Conservation (phyloP, 2,329 filamentous ascomycete species). For the Colletotrichum sp. region DNA sequence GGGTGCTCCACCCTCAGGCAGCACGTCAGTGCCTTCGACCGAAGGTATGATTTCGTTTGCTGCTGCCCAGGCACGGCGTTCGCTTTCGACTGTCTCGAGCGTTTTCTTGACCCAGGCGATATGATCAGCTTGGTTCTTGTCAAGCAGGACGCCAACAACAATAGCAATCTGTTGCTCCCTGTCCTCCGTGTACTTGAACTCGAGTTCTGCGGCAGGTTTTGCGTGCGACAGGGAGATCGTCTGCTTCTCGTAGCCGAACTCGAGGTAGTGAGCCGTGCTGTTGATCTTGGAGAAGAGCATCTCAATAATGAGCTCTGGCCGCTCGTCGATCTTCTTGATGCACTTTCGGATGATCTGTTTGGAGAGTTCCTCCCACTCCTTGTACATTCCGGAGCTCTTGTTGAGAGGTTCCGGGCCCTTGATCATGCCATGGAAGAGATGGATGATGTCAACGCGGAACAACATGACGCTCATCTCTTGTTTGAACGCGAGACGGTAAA, state of each 20-base stretch:
- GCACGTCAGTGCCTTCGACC: slow-evolving; percentile 26
- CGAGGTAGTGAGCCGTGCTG: slow-evolving; percentile 82
- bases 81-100: slow-evolving; percentile 69
- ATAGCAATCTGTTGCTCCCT: slow-evolving; percentile 77
- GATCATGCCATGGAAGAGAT: slow-evolving; percentile 88
- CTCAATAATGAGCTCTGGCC: slow-evolving; percentile 86
- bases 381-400: slow-evolving; percentile 68
- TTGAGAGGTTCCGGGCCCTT: slow-evolving; percentile 84
- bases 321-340: slow-evolving; percentile 82
- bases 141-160: slow-evolving; percentile 78
- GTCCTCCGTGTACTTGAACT: slow-evolving; percentile 76
- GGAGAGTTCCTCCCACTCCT: slow-evolving; percentile 90
- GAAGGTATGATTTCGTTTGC: slow-evolving; percentile 66
- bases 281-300: slow-evolving; percentile 94
- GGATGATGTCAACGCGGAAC: slow-evolving; percentile 89
- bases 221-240: slow-evolving; percentile 64
- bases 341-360: slow-evolving; percentile 84
- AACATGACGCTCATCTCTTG: slow-evolving; percentile 88
- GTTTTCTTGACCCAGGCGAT: slow-evolving; percentile 83
- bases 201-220: slow-evolving; percentile 78
- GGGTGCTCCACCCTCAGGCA: slow-evolving; percentile 29
- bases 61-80: slow-evolving; percentile 80
- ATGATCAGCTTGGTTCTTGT: slow-evolving; percentile 77
- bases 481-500: slow-evolving; percentile 94
- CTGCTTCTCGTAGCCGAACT: slow-evolving; percentile 88